phyloP scores from a whole-genome alignment of 129 eudicot species.

The Chrysanthemum lavandulifolium region DNA sequence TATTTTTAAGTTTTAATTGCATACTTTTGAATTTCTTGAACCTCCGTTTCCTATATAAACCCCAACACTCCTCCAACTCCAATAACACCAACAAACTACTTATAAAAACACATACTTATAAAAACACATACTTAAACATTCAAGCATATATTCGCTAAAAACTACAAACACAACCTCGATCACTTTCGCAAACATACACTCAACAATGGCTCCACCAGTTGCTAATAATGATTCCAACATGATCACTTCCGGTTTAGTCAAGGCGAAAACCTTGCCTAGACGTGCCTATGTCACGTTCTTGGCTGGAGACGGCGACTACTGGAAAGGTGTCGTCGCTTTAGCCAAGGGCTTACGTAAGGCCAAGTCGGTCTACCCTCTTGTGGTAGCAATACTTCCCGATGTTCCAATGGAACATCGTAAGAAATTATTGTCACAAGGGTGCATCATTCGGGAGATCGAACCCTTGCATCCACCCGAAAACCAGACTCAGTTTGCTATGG shows the following conservation, averaged over 20 bases:
- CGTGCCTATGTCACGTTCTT: slow-evolving; percentile 62
- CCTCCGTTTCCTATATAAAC: not conserved
- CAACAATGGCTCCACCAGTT: slow-evolving; percentile 1
- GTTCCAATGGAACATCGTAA: slow-evolving; percentile 65
- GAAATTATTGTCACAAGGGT: slow-evolving; percentile 49
- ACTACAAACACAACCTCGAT: not conserved
- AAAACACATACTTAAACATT: not conserved
- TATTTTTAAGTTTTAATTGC: not conserved
- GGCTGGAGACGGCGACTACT: slow-evolving; percentile 57
- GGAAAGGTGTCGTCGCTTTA: slow-evolving; percentile 63
- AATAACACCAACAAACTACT: not conserved
- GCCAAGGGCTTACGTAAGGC: slow-evolving; percentile 60
- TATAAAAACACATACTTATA: not conserved
- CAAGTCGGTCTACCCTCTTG: slow-evolving; percentile 52
- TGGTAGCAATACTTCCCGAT: slow-evolving; percentile 61
- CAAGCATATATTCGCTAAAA: not conserved
- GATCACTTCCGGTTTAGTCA: slow-evolving; percentile 6
- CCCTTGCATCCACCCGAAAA: slow-evolving; percentile 44
- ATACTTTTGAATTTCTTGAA: too few relatives aligned
- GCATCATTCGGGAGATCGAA: slow-evolving; percentile 48
- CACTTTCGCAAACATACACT: not conserved
- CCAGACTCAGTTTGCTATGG: slow-evolving; percentile 43
- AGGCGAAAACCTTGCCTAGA: slow-evolving; percentile 22
- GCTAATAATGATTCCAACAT: not conserved
- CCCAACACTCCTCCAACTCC: not conserved